phyloP scores from a whole-genome alignment of 176 grass and related monocot genomes.

The Rhynchospora breviuscula region DNA sequence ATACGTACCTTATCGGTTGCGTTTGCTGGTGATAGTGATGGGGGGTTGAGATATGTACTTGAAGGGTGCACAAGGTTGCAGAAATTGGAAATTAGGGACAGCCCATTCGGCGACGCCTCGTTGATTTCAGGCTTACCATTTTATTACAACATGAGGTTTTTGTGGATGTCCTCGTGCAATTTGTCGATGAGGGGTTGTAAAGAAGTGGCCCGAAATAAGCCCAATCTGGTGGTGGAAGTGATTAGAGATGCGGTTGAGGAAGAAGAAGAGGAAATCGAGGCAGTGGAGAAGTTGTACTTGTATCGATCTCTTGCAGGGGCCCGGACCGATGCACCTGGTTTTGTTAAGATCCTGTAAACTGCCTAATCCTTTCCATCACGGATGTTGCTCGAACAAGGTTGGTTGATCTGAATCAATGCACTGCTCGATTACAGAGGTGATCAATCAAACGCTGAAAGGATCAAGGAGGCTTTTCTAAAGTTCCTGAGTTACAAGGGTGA shows the following conservation, averaged over 20 bases:
- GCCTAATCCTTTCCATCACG: neutral
- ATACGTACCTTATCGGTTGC: conserved; percentile 80
- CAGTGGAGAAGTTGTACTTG: conserved; percentile 68
- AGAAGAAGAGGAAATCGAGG: conserved; percentile 34
- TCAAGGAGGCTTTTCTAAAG: neutral
- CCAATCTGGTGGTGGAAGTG: conserved; percentile 63
- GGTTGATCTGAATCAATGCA: neutral
- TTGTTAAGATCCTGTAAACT: conserved; percentile 79
- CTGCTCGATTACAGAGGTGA: neutral
- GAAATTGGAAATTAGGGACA: conserved; percentile 85
- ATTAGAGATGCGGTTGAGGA: conserved; percentile 49
- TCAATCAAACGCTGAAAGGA: neutral
- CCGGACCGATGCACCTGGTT: conserved; percentile 52
- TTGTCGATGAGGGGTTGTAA: conserved; percentile 60
- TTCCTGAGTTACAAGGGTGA: neutral
- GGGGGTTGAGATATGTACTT: conserved; percentile 58
- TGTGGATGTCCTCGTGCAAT: conserved; percentile 89
- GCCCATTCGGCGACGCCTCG: conserved; percentile 63
- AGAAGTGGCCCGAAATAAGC: conserved; percentile 53
- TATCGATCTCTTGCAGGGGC: conserved; percentile 66
- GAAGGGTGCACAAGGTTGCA: conserved; percentile 71
- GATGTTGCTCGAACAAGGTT: neutral
- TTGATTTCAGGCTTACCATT: conserved; percentile 56
- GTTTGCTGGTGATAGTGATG: conserved; percentile 73
- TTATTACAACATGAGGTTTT: conserved; percentile 83